These are phyloP conservation scores for Blattamonas nauphoetae DNA, from an alignment of 78 protist species.

Conservation along the genomic window DNA sequence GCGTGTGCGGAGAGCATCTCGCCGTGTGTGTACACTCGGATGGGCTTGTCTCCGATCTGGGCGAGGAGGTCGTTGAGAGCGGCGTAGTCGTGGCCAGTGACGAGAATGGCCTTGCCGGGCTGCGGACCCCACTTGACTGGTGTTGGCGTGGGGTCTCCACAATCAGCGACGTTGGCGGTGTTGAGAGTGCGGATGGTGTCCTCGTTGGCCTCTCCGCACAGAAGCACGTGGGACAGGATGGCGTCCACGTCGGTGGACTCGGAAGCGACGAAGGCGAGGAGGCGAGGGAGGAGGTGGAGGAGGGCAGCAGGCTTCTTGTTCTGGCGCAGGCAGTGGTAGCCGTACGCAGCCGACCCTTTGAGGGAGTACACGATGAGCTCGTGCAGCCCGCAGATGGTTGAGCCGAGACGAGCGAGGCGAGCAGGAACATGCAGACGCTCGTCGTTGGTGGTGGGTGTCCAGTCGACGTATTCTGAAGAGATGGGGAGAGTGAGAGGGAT, in stretches of 20 bases:
- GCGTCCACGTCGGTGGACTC: neutral
- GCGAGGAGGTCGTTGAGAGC: constrained; percentile 40
- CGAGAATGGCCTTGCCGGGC: constrained; percentile 46
- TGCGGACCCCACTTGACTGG: constrained; percentile 18
- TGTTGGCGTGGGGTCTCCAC: constrained; percentile 41
- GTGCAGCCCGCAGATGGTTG: neutral
- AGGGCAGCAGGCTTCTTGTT: constrained; percentile 11
- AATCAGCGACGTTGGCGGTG: neutral
- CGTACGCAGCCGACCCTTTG: constrained; percentile 62
- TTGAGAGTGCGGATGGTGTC: constrained; percentile 39
- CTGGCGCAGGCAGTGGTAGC: constrained; percentile 27
- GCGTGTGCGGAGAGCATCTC: constrained; percentile 74
- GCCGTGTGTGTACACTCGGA: constrained; percentile 78
- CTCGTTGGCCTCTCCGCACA: constrained; percentile 43
- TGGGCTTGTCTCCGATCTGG: constrained; percentile 40
- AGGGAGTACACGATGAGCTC: constrained; percentile 56
- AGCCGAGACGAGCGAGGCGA: neutral
- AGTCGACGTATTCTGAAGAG: neutral
- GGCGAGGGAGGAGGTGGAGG: too few relatives aligned
- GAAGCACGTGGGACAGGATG: constrained; percentile 7
- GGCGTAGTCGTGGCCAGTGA: constrained; percentile 59
- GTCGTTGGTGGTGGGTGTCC: neutral
- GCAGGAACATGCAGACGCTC: neutral
- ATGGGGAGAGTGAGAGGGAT: neutral
- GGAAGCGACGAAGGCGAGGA: constrained; percentile 18